Conservation (phyloP, 805 yeast species). For the Tetrapisispora namnaoensis region DNA sequence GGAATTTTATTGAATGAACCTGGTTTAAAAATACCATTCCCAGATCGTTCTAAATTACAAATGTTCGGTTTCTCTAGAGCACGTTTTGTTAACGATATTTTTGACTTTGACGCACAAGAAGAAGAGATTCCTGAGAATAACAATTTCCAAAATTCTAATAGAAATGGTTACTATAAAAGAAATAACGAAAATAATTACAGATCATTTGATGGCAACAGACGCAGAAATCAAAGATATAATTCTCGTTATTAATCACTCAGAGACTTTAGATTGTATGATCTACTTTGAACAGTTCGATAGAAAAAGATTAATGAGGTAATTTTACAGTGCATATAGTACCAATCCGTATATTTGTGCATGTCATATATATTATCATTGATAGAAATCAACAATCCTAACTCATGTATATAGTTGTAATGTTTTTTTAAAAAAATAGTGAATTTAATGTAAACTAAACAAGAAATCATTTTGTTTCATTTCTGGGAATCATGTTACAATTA, state of each 20-base stretch:
- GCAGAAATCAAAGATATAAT: background rate
- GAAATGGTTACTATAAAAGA: background rate
- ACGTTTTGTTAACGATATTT: conserved; percentile 16
- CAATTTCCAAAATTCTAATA: background rate
- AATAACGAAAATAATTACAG: background rate
- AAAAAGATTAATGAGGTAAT: too few species aligned
- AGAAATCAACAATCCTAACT: background rate
- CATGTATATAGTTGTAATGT: background rate
- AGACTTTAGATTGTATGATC: too few species aligned
- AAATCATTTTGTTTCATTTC: too few species aligned
- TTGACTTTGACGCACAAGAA: conserved; percentile 8
- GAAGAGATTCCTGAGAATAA: background rate
- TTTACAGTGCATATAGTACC: too few species aligned
- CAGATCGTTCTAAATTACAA: conserved; percentile 11
- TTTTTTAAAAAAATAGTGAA: too few species aligned
- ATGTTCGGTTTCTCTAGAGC: conserved; percentile 19
- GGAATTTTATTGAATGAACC: conserved; percentile 20
- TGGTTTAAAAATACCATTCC: conserved; percentile 14
- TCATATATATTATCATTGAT: background rate
- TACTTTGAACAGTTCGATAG: too few species aligned
- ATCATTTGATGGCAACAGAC: background rate
- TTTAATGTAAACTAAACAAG: background rate
- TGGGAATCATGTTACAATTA: too few species aligned
- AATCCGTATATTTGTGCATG: too few species aligned
- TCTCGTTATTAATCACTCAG: too few species aligned